phyloP scores from a whole-genome alignment of 768 basidiomycete species.

The Clavulina sp. region DNA sequence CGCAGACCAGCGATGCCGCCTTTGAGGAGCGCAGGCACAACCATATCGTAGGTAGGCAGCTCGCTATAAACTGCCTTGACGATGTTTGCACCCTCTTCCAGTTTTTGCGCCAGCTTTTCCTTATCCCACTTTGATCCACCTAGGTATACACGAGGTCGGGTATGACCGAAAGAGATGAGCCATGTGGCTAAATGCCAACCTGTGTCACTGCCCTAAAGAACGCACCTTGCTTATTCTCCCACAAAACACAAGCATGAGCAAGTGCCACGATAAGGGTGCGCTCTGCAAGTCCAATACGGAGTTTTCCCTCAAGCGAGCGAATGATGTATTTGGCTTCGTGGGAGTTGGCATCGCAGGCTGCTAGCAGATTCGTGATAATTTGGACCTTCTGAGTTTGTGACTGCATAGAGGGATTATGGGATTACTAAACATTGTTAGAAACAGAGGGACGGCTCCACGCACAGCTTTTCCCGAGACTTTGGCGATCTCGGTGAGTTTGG shows the following conservation, averaged over 20 bases:
- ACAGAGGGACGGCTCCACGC: constrained; percentile 12
- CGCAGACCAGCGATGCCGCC: constrained; percentile 53
- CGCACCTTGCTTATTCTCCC: constrained; percentile 45
- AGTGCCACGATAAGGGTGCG: constrained; percentile 89
- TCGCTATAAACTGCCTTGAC: constrained; percentile 93
- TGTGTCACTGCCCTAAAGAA: background rate
- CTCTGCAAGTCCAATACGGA: constrained; percentile 93
- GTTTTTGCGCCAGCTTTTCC: constrained; percentile 49
- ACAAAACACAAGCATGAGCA: constrained; percentile 75
- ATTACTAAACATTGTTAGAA: background rate
- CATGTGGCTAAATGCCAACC: no score
- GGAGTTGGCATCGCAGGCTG: constrained; percentile 60
- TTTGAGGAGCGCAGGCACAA: constrained; percentile 77
- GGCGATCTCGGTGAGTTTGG: constrained; percentile 81
- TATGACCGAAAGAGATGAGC: constrained; percentile 3
- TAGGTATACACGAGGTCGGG: constrained; percentile 17
- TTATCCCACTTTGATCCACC: constrained; percentile 55
- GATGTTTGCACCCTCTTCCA: constrained; percentile 59
- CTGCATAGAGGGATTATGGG: constrained; percentile 32
- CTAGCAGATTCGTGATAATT: constrained; percentile 84
- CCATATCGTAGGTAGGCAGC: constrained; percentile 79
- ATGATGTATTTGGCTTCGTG: constrained; percentile 91
- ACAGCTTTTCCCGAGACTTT: constrained; percentile 70
- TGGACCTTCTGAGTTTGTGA: constrained; percentile 92
- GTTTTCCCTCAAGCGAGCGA: constrained; percentile 87